phyloP scores from a whole-genome alignment of 108 stramenopile genomes.

The Cylindrotheca fusiformis region DNA sequence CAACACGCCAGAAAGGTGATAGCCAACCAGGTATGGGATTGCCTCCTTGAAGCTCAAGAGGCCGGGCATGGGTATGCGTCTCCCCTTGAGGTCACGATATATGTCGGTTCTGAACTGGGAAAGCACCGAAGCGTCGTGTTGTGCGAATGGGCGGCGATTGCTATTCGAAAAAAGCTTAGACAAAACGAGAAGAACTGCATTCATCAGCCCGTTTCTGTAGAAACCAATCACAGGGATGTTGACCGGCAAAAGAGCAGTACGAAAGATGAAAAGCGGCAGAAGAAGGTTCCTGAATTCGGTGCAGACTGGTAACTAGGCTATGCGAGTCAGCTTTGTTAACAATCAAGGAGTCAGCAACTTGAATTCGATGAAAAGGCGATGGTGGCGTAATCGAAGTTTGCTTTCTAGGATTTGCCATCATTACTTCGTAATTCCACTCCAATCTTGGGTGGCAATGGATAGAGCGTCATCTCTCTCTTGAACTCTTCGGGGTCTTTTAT shows the following conservation, averaged over 20 bases:
- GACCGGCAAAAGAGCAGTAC: conserved; percentile 3
- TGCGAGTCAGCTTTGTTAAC: neutral
- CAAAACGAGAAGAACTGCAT: conserved; percentile 2
- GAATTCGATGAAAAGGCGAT: too few relatives aligned
- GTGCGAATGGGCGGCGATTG: conserved; percentile 38
- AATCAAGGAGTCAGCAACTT: too few relatives aligned
- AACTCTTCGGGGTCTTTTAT: conserved; percentile 12
- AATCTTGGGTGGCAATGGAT: conserved; percentile 17
- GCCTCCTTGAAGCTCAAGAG: conserved; percentile 42
- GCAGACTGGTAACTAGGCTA: conserved; percentile 12
- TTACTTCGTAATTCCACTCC: conserved; percentile 1
- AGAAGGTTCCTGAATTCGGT: conserved; percentile 5
- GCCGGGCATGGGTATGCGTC: conserved; percentile 72
- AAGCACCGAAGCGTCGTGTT: conserved; percentile 79
- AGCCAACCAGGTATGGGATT: conserved; percentile 39
- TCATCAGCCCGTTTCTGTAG: conserved; percentile 22
- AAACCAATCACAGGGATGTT: conserved; percentile 29
- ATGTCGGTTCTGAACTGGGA: conserved; percentile 67
- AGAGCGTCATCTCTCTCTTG: conserved; percentile 17
- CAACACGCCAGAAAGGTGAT: conserved; percentile 33
- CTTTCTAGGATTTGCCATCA: neutral
- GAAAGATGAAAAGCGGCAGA: conserved; percentile 6
- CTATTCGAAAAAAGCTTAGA: conserved; percentile 39
- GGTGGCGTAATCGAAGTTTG: too few relatives aligned
- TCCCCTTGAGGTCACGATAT: conserved; percentile 70